These are phyloP conservation scores for Claviceps paspali DNA, from an alignment of 2,329 filamentous ascomycete species.

Conservation along the genomic window DNA sequence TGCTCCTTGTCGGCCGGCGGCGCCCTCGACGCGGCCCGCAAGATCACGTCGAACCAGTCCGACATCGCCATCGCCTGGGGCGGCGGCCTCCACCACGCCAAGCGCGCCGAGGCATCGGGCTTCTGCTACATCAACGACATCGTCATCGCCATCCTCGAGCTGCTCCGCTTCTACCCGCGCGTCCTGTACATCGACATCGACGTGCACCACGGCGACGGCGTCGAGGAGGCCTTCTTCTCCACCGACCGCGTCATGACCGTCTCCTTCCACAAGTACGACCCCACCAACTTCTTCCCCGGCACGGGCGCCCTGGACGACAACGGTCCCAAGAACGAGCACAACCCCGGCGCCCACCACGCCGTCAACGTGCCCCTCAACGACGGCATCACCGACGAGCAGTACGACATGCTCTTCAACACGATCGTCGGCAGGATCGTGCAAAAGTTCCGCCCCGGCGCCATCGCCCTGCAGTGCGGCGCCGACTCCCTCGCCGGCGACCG, in stretches of 20 bases:
- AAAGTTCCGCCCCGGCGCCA: slow-evolving; percentile 75
- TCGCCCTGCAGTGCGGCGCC: slow-evolving; percentile 89
- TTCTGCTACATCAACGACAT: slow-evolving; percentile 99
- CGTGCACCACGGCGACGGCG: slow-evolving; percentile 81
- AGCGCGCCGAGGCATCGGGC: slow-evolving; percentile 81
- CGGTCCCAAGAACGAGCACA: slow-evolving; percentile 67
- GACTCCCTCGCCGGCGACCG: slow-evolving; percentile 89
- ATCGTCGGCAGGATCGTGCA: slow-evolving; percentile 67
- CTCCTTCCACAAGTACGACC: slow-evolving; percentile 94
- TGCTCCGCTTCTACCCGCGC: slow-evolving; percentile 66
- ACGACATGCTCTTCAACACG: slow-evolving; percentile 68
- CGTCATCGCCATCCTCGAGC: slow-evolving; percentile 78
- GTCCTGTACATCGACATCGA: slow-evolving; percentile 94
- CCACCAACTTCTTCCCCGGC: slow-evolving; percentile 69
- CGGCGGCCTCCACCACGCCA: slow-evolving; percentile 89
- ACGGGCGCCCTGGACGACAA: slow-evolving; percentile 80
- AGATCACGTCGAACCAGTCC: slow-evolving; percentile 71
- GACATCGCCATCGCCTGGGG: slow-evolving; percentile 98
- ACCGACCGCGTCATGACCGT: slow-evolving; percentile 84
- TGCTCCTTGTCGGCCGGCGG: slow-evolving; percentile 86
- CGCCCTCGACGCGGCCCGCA: slow-evolving; percentile 79
- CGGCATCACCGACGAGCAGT: slow-evolving; percentile 82
- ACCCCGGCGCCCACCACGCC: slow-evolving; percentile 75
- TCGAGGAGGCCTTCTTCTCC: slow-evolving; percentile 82
- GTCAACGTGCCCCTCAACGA: slow-evolving; percentile 85